phyloP scores from a whole-genome alignment of 2,329 filamentous ascomycete species.

The Cryphonectria nitschkei region DNA sequence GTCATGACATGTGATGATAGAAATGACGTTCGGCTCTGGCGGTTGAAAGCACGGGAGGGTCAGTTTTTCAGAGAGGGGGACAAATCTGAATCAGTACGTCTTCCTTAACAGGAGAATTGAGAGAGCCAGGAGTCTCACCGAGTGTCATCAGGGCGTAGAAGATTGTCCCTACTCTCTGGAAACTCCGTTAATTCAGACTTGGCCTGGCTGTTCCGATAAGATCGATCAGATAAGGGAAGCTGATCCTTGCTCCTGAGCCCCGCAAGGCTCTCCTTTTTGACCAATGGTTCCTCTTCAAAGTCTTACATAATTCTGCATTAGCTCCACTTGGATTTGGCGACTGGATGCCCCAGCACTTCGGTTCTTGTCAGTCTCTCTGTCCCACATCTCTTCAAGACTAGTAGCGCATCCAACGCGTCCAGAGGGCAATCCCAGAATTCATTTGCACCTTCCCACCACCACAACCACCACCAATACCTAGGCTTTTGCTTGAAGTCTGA shows the following conservation, averaged over 20 bases:
- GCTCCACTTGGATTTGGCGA: slow-evolving; percentile 14
- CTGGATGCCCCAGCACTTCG: slow-evolving; percentile 4
- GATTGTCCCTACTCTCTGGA: background rate
- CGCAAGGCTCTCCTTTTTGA: background rate
- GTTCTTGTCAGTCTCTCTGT: slow-evolving; percentile 9
- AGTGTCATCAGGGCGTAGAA: background rate
- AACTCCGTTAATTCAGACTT: background rate
- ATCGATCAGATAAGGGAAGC: slow-evolving; percentile 8
- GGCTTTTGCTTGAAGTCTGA: background rate
- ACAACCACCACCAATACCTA: background rate
- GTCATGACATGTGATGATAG: background rate
- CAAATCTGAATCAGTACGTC: background rate
- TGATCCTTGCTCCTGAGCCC: background rate
- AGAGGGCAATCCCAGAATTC: background rate
- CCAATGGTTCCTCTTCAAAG: background rate
- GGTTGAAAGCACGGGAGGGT: background rate
- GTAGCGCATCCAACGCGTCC: background rate
- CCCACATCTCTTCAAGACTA: slow-evolving; percentile 2
- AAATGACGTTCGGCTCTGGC: background rate
- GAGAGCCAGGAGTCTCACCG: background rate
- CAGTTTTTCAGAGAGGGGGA: background rate
- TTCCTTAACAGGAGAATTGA: background rate
- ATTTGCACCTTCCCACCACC: background rate
- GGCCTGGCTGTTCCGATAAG: background rate
- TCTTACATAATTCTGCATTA: slow-evolving; percentile 9